Evolutionary conservation across 1,139 yeast species (phyloP), one percentile per base, ranked within the genome.

Genomic region (Yamadazyma atlantica): DNA sequence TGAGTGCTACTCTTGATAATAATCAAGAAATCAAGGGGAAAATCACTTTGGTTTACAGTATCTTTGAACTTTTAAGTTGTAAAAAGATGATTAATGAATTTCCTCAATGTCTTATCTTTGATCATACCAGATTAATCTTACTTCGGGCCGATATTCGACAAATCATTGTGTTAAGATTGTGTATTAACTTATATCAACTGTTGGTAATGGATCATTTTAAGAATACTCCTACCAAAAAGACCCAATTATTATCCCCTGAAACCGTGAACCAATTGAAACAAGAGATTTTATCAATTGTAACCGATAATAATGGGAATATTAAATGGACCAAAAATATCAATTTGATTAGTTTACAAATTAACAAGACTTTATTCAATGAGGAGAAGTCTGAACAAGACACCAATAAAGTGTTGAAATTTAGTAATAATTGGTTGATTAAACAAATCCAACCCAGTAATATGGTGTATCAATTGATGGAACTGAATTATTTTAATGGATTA

Each of bases 251-350:
- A 28, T 46, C 57, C 22, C 55, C 60, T 10, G 60, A 54, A 13
- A 60, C 60, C 39, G 54, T 69, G 35, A 51, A 56, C 35, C 61
- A 62, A 37, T 62, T 71, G 23, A 74, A 70, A 48, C 73, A 67
- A 44, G 94, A 86, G 51, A 77, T 88, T 31, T 64, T 85, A 44
- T 85, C 92, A 21, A 85, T 88, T 38, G 88, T 87, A 16, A 80
- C 89, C 35, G 95, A 87, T 62, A 86, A 84, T 42, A 84, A 82
- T 54, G 96, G 96, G 3, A 86, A 85, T 56, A 80, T 86, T 45
- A 85, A 88, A 64, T 88, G 96, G 96, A 87, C 96, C 1, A 79
- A 87, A 54, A 87, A 88, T 57, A 78, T 87, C 26, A 75, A 80
- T 45, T 72, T 85, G 21, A 77, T 88, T 45, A 78, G 92, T 5